Conservation (phyloP, 371 early-diverging fungal species). For the Mortierella sp. region DNA sequence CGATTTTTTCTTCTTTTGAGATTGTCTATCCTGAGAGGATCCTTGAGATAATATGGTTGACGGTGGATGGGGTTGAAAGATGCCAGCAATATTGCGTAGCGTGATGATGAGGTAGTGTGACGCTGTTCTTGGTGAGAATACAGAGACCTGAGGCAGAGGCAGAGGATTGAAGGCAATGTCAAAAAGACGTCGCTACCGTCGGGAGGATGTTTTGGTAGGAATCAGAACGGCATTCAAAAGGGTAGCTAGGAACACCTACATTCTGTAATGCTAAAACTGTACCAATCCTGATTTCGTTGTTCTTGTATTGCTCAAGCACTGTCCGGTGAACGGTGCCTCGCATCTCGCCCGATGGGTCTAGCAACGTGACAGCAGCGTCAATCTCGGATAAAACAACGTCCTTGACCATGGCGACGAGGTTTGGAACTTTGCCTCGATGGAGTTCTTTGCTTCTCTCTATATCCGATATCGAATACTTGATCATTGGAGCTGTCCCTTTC, state of each 20-base stretch:
- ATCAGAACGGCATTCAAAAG: too few species aligned
- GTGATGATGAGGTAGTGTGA: constrained; percentile 50
- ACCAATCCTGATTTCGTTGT: constrained; percentile 47
- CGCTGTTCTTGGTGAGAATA: constrained; percentile 38
- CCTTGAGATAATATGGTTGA: constrained; percentile 31
- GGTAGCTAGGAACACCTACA: constrained; percentile 1
- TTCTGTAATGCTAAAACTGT: constrained; percentile 39
- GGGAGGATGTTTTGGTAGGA: too few species aligned
- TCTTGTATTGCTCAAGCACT: constrained; percentile 45
- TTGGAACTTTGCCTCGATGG: constrained; percentile 28
- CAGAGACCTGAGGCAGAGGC: constrained; percentile 24
- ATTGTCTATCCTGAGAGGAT: constrained; percentile 32
- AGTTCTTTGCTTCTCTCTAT: constrained; percentile 22
- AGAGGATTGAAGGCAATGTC: not conserved
- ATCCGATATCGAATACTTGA: constrained; percentile 29
- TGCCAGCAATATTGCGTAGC: constrained; percentile 19
- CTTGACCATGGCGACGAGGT: constrained; percentile 41
- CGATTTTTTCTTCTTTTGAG: constrained; percentile 17
- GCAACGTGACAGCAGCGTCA: constrained; percentile 38
- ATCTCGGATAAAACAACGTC: constrained; percentile 32
- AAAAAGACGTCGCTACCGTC: too few species aligned
- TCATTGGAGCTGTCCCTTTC: constrained; percentile 23
- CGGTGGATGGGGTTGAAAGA: constrained; percentile 22
- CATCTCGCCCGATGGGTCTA: constrained; percentile 54
- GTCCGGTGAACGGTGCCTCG: constrained; percentile 34